Percentiles rank a stretch among this genome's conserved stretches.
phyloP scores from a whole-genome alignment of 1,284 basidiomycete species.

The Anthracocystis setariae region DNA sequence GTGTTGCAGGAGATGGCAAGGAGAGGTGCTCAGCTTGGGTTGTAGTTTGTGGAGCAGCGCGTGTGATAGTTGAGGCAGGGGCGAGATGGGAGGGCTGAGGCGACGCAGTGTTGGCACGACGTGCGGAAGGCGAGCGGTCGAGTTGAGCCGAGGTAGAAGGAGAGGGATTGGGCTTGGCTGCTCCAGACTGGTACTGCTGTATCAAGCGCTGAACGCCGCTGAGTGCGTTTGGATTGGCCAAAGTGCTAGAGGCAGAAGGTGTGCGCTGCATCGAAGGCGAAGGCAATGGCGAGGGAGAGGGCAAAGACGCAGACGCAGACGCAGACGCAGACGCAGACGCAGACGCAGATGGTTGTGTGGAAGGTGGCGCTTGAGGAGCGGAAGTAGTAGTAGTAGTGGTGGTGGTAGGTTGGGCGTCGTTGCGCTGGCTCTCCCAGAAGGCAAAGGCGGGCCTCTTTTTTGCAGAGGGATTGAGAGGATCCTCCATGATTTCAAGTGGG shows the following conservation, averaged over 20 bases:
- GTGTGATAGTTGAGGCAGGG: background rate
- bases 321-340: background rate
- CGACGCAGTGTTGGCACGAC: constrained; percentile 6
- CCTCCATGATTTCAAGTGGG: constrained; percentile 30
- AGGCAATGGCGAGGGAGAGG: constrained; percentile 4
- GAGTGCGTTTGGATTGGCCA: constrained; percentile 3
- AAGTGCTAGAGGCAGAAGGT: background rate
- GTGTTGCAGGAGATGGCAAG: background rate
- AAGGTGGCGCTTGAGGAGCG: too few species aligned
- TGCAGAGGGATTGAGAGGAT: constrained; percentile 18
- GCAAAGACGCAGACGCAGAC: background rate
- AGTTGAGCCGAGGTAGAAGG: constrained; percentile 9
- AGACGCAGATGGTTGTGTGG: background rate
- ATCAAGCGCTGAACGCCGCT: constrained; percentile 43
- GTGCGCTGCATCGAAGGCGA: constrained; percentile 17
- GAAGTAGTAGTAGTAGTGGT: too few species aligned
- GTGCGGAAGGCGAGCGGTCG: constrained; percentile 12
- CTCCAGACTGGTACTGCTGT: constrained; percentile 32
- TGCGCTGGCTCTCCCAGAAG: constrained; percentile 43
- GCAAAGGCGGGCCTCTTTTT: constrained; percentile 46
- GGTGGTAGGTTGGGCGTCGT: constrained; percentile 4
- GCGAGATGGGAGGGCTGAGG: constrained; percentile 3
- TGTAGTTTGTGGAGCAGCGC: background rate
- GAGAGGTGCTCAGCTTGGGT: background rate
- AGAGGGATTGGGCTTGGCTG: constrained; percentile 7